Base-by-base conservation (phyloP, 345 rosid species). In the Populus ilicifolia region DNA sequence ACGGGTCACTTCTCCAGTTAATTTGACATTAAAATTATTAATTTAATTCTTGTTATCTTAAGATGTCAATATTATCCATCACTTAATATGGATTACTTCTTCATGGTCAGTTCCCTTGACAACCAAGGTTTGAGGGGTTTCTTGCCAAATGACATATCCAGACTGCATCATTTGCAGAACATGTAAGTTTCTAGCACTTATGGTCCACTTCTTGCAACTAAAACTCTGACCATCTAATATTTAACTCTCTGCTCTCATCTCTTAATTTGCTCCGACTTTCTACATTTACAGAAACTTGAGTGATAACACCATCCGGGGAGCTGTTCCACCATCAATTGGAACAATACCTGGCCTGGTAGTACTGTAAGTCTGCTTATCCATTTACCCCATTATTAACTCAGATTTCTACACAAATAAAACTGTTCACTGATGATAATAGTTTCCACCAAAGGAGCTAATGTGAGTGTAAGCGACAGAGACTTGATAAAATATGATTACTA, bases 61-160 rank as follows among this genome's bases (percentile, higher is more conserved):
- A 72, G 56, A 62, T 39, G 72, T 35, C 73, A 2, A 30, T 59
- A 23, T 23, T 5, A 59, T 2, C 25, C 64, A n/a, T 59, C 64
- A n/a, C 64, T 59, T 59, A 59, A 59, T 25, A 59, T 11, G 64
- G 29, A n/a, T 59, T 59, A 59, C 29, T 81, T 80, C 62, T 80
- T 71, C 63, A 33, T 77, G 80, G 43, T 79, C 89, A 96, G 99
- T 79, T 93, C 80, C 79, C 97, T 96, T 82, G 91, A 84, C 86
- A 96, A 85, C 82, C 98, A 96, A 84, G 98, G 93, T 71, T 84
- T 94, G 79, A 89, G 89, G 85, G 98, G 99, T 76, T 89, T 77
- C 86, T 80, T 96, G 85, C 96, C 96, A 29, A 83, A 77, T 46
- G 97, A 87, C 82, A 87, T 96, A 77, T 91, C 94, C 73, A 86